Evolutionary conservation across 2,329 filamentous ascomycete genomes (phyloP), one percentile per base, ranked within the genome.

Genomic region (Cladosporium sp.): DNA sequence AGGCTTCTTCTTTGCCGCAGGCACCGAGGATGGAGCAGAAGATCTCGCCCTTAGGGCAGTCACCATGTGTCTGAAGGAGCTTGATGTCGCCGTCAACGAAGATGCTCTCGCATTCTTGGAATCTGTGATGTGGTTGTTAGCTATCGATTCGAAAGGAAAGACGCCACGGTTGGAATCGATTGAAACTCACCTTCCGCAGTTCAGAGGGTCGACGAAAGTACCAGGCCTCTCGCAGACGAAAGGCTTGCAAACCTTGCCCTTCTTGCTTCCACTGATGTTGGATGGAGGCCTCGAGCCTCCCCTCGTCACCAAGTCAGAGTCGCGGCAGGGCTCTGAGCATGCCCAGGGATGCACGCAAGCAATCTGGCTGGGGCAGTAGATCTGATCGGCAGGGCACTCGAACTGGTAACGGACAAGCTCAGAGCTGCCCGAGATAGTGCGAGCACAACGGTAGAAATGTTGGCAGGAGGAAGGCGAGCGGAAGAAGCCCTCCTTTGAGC

Each of bases 81-180:
- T 55, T 55, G 52, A 55, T 55, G 40, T 55, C 52, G 52, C 52
- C 52, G 52, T 55, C 52, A 40, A 55, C 52, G 52, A 55, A 55
- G 19, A 55, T 55, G 40, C 30, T 38, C 52, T 55, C 52, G 28
- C 52, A 55, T 30, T 55, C 52, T 47, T 55, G 52, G 40, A 55
- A 55, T 47, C 52, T 55, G 30, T 19, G 6, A 14, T 43, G 2
- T 8, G 7, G 4, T 38, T 5, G 40, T 55, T 45, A 55, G 52
- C 39, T 12, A 36, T 36, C 45, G 11, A 36, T 9, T 28, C 20
- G n/a, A 17, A 39, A 5, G 12, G n/a, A 17, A 3, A 14, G 14
- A 39, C 2, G 5, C n/a, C 12, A 17, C 12, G 14, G 3, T 6
- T n/a, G 37, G 25, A 25, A 25, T 25, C 25, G 6, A 4, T n/a